Evolutionary conservation across 805 yeast genomes (phyloP).

Genomic region (Wickerhamomyces queroliae): DNA sequence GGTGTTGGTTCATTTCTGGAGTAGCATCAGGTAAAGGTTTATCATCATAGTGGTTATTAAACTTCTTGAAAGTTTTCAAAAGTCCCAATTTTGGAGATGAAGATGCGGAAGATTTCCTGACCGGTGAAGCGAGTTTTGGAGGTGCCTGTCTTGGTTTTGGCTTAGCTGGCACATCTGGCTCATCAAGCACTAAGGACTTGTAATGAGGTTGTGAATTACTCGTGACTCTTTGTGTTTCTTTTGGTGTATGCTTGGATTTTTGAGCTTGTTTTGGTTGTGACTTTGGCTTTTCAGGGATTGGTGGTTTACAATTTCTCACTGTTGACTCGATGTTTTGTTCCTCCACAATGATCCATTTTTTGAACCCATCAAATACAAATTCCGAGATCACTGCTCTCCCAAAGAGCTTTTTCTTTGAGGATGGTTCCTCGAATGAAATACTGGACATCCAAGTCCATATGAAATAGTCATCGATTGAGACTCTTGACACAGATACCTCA

Average conservation of each 20-base stretch:
- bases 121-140: background rate
- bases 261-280: background rate
- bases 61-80: conserved; percentile 6
- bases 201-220: conserved; percentile 17
- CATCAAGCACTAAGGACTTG: conserved; percentile 17
- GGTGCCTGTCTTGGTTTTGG: background rate
- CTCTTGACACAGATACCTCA: conserved; percentile 42
- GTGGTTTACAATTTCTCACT: conserved; percentile 16
- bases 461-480: conserved; percentile 78
- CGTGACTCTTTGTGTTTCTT: too few relatives aligned
- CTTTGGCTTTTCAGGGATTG: conserved; percentile 16
- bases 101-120: background rate
- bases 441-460: conserved; percentile 90
- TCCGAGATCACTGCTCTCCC: conserved; percentile 82
- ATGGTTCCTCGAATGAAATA: conserved; percentile 67
- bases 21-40: background rate
- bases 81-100: conserved; percentile 4
- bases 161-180: conserved; percentile 5
- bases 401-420: conserved; percentile 57
- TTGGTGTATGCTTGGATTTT: too few relatives aligned
- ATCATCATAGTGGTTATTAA: conserved; percentile 3
- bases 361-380: conserved; percentile 69
- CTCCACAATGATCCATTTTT: conserved; percentile 72
- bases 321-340: conserved; percentile 44
- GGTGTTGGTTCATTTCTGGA: background rate